These are phyloP conservation scores for Citrus trifoliata DNA, from an alignment of 345 rosid species.

Conservation along the genomic window DNA sequence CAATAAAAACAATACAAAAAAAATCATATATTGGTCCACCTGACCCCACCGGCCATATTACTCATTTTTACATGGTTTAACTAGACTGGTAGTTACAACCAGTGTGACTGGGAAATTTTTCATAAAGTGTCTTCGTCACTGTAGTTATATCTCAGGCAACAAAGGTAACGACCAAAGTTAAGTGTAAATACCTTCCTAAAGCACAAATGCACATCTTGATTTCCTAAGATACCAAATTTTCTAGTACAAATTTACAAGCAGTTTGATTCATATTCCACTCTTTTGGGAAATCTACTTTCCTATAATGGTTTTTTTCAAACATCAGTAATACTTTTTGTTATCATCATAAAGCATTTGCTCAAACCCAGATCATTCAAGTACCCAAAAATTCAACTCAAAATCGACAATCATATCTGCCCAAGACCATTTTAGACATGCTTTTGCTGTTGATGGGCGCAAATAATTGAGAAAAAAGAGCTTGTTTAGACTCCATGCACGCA, in stretches of 20 bases:
- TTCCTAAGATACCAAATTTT: too few relatives aligned
- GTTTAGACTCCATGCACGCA: background rate
- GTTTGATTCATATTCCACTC: background rate
- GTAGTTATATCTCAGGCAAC: too few relatives aligned
- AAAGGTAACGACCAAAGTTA: too few relatives aligned
- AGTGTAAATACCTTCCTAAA: too few relatives aligned
- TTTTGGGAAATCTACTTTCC: background rate
- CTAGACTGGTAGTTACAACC: too few relatives aligned
- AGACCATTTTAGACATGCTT: background rate
- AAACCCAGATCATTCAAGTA: constrained; percentile 8
- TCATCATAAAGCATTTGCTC: background rate
- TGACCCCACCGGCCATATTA: too few relatives aligned
- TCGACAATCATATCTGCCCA: constrained; percentile 11
- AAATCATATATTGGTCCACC: too few relatives aligned
- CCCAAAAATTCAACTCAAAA: background rate
- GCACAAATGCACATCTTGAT: background rate
- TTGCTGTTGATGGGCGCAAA: constrained; percentile 1
- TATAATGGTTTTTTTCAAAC: background rate
- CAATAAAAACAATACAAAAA: too few relatives aligned
- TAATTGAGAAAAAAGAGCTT: constrained; percentile 17
- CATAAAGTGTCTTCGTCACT: too few relatives aligned
- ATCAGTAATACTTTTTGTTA: background rate
- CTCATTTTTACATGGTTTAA: too few relatives aligned
- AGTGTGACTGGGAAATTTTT: too few relatives aligned
- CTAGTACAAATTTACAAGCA: background rate